A percentile compares a stretch with the other conserved stretches of the same genome.
phyloP scores from a whole-genome alignment of 805 yeast species.

The Lachancea meyersii region DNA sequence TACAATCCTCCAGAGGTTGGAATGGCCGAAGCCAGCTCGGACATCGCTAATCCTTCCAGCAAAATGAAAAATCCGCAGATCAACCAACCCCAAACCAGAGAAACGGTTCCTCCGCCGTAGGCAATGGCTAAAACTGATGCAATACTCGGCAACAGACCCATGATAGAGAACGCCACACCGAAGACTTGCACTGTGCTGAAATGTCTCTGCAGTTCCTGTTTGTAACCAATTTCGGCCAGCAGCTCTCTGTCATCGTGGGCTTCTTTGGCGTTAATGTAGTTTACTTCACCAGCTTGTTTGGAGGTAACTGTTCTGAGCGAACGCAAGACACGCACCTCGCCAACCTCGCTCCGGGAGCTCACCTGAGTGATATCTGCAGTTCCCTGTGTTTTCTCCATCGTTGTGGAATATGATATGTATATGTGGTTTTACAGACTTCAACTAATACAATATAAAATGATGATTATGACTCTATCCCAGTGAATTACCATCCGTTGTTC shows the following conservation, averaged over 20 bases:
- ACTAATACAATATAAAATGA: too few species aligned
- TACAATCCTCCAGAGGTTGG: constrained; percentile 67
- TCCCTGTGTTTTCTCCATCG: neutral
- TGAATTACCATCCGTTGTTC: too few species aligned
- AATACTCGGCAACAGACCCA: constrained; percentile 47
- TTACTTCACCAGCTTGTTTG: constrained; percentile 15
- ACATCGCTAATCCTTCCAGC: constrained; percentile 47
- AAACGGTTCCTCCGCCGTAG: constrained; percentile 51
- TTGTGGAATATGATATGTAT: neutral
- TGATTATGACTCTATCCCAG: too few species aligned
- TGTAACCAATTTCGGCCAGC: constrained; percentile 56
- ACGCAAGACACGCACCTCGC: constrained; percentile 5
- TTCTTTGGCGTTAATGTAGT: constrained; percentile 23
- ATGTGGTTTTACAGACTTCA: neutral
- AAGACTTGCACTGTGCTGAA: constrained; percentile 60
- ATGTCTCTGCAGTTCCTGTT: constrained; percentile 59
- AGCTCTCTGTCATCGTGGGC: constrained; percentile 25
- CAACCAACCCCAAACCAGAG: constrained; percentile 63
- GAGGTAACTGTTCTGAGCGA: constrained; percentile 12
- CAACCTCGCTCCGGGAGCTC: neutral
- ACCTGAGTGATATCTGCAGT: neutral
- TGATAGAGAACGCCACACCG: constrained; percentile 66
- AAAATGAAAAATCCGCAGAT: constrained; percentile 43
- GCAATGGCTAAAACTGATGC: constrained; percentile 48
- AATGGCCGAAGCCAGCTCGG: constrained; percentile 53